A percentile compares a stretch with the other conserved stretches of the same genome.
These are phyloP conservation scores for Ceratonia siliqua DNA, from an alignment of 306 rosid species.

Conservation along the genomic window DNA sequence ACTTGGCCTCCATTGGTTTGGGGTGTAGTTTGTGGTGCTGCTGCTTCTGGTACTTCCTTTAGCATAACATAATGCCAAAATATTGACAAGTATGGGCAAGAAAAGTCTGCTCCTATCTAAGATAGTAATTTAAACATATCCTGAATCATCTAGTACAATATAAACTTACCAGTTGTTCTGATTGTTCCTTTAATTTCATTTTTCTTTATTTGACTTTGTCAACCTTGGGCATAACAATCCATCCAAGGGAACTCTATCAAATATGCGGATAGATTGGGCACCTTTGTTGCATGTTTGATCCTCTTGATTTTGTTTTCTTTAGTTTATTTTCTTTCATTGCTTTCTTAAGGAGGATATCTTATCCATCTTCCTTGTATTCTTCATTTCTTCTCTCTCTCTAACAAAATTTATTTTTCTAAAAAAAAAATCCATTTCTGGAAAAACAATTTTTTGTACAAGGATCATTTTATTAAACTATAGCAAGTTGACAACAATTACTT, in stretches of 20 bases:
- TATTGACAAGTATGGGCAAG: not conserved
- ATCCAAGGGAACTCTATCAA: not conserved
- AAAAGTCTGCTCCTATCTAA: not conserved
- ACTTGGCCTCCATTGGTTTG: conserved; percentile 99
- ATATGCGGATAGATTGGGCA: no score
- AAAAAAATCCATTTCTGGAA: no score
- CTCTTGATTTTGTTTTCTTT: no score
- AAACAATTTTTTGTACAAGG: not conserved
- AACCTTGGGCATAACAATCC: not conserved
- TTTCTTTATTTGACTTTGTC: not conserved
- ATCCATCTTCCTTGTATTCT: no score
- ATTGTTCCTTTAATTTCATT: not conserved
- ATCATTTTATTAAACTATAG: not conserved
- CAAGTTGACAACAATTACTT: not conserved
- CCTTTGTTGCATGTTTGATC: no score
- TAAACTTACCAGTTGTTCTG: no score
- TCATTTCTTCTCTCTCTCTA: no score
- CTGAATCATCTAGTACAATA: no score
- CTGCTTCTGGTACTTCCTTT: conserved; percentile 81
- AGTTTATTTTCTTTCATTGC: no score
- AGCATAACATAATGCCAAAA: conserved; percentile 8
- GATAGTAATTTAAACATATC: not conserved
- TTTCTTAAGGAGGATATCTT: no score
- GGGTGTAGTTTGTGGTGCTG: conserved; percentile 99
- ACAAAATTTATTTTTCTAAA: no score